Evolutionary conservation across 106 monocot species (phyloP), one percentile per base, ranked within the genome.

Genomic region (Narthecium ossifragum): DNA sequence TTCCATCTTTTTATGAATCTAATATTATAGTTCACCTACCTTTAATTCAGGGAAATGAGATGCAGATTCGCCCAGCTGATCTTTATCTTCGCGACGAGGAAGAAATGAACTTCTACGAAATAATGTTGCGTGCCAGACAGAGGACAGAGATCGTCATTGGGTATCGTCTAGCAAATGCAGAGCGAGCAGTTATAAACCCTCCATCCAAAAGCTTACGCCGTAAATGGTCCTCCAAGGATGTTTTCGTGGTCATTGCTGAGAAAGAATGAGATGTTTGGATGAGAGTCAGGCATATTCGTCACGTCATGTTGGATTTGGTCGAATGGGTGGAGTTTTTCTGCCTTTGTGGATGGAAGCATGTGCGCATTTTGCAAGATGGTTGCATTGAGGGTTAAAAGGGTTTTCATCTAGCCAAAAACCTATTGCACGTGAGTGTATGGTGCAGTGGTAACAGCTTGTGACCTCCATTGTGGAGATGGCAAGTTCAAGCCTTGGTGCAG

Each of bases 121-220:
- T 79, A 59, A 69, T 79, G n/a, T 64, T 79, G 14, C 68, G 78
- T 23, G 84, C 75, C 1, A 51, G 84, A 46, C 84, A 80, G 43
- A 69, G 79, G 41, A 84, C 58, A 65, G 84, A 85, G 53, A 79
- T 85, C 46, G 79, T 75, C 8, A 85, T 85, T 25, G 84, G 84
- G 6, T 85, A 80, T 34, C 71, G 79, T 14, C 73, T 85, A 21
- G 76, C 57, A 17, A 65, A 56, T 31, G 68, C 59, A 27, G 84
- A 85, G 20, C 58, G 73, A 2, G 84, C 84, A 2, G 36, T 85
- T 34, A 80, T 85, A 60, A 85, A 85, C 61, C 84, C 84, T 26
- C 79, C 84, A 28, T 29, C 46, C 26, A 85, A 85, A 64, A 34
- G 52, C 17, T 24, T 43, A 2, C 49, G 65, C 12, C 67, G 62